These are phyloP conservation scores for Phycomyces blakesleeanus DNA, from an alignment of 192 early-diverging fungal genomes.

Conservation along the genomic window DNA sequence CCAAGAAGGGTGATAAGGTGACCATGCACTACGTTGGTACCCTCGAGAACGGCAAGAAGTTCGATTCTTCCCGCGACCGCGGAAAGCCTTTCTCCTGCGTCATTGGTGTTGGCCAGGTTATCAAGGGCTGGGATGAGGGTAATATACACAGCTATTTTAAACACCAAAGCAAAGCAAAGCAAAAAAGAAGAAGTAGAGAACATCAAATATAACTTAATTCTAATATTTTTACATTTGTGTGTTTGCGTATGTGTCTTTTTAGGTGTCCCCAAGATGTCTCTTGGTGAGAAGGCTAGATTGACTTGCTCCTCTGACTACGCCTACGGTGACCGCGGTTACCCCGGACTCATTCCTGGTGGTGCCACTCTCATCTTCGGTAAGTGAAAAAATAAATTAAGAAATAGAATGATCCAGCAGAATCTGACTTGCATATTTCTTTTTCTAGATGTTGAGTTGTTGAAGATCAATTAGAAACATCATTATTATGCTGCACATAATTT, in stretches of 20 bases:
- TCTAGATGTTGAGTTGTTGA: constrained; percentile 32
- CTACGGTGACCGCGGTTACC: constrained; percentile 31
- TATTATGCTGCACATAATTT: neutral
- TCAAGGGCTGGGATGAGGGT: constrained; percentile 68
- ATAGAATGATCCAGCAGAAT: neutral
- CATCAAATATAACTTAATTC: too few species aligned
- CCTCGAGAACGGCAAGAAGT: constrained; percentile 68
- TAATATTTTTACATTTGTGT: too few species aligned
- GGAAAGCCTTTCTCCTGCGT: constrained; percentile 78
- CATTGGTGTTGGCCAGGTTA: constrained; percentile 94
- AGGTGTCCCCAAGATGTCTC: constrained; percentile 92
- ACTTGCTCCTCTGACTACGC: constrained; percentile 79
- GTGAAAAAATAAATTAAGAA: neutral
- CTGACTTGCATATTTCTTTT: neutral
- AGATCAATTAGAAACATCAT: constrained; percentile 20
- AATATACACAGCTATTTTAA: neutral
- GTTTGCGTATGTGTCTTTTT: too few species aligned
- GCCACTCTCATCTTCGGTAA: constrained; percentile 33
- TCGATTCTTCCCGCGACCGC: constrained; percentile 88
- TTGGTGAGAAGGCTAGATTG: constrained; percentile 85
- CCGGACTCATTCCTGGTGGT: constrained; percentile 36
- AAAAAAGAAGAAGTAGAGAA: too few species aligned
- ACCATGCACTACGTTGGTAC: constrained; percentile 65
- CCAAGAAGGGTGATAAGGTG: constrained; percentile 63
- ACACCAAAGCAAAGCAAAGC: too few species aligned